Evolutionary conservation across 495 filamentous ascomycete species (phyloP).

Genomic region (Melanomma pulvis-pyrius): DNA sequence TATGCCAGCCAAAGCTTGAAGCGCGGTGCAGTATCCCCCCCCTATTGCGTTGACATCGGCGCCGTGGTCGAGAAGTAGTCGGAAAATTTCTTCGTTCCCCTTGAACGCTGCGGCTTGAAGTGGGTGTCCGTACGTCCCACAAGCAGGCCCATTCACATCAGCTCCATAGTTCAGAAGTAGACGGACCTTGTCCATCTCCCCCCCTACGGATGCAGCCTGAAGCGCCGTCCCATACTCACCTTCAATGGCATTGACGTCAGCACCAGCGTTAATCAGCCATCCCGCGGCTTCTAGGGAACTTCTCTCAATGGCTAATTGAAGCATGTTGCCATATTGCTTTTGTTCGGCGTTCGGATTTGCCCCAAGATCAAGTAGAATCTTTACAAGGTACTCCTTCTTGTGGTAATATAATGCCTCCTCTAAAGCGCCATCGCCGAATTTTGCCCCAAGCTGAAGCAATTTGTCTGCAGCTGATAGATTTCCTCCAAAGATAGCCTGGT

Average conservation of each 20-base stretch:
- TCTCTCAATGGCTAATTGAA: conserved; percentile 23
- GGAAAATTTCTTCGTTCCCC: conserved; percentile 5
- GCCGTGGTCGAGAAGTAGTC: conserved; percentile 19
- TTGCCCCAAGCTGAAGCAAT: conserved; percentile 20
- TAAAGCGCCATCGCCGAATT: conserved; percentile 10
- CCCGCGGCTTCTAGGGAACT: conserved; percentile 18
- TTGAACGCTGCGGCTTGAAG: conserved; percentile 24
- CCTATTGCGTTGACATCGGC: conserved; percentile 23
- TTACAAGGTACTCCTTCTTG: conserved; percentile 16
- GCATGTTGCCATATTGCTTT: conserved; percentile 26
- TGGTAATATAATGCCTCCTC: conserved; percentile 25
- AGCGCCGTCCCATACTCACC: conserved; percentile 34
- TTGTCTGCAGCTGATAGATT: conserved; percentile 16
- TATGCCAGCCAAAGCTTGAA: conserved; percentile 6
- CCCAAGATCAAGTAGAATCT: conserved; percentile 29
- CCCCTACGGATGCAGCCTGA: conserved; percentile 28
- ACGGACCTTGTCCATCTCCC: conserved; percentile 19
- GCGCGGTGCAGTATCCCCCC: conserved; percentile 12
- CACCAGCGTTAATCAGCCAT: conserved; percentile 24
- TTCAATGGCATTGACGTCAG: conserved; percentile 30
- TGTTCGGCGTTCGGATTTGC: conserved; percentile 32
- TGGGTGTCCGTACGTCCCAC: conserved; percentile 16
- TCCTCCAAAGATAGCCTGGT: conserved; percentile 7
- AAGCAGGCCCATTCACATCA: conserved; percentile 9
- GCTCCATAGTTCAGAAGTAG: conserved; percentile 20